A percentile compares a stretch with the other conserved stretches of the same genome.
phyloP scores from a whole-genome alignment of 139 green algal species.

The Coelastrella sp. region DNA sequence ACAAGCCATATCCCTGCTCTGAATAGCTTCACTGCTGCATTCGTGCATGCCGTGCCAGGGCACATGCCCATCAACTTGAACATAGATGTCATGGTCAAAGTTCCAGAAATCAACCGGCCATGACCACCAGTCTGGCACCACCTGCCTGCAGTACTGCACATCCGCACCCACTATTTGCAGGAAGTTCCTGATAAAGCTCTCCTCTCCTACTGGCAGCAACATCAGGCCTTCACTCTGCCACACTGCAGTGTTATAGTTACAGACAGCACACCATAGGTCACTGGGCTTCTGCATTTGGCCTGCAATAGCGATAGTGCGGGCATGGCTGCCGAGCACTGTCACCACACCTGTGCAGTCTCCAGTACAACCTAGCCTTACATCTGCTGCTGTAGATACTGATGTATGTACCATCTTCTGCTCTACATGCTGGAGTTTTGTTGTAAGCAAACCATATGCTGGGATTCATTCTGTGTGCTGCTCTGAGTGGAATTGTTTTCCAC shows the following conservation, averaged over 20 bases:
- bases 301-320: neutral
- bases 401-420: neutral
- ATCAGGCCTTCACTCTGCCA: neutral
- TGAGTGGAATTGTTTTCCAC: neutral
- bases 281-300: neutral
- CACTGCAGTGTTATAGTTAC: neutral
- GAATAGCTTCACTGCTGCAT: neutral
- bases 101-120: constrained; percentile 29
- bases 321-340: neutral
- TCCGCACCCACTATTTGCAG: neutral
- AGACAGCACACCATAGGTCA: constrained; percentile 13
- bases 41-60: constrained; percentile 17
- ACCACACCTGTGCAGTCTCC: constrained; percentile 4
- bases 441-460: neutral
- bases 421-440: neutral
- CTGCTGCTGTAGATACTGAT: neutral
- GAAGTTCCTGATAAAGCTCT: neutral
- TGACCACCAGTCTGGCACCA: neutral
- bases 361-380: neutral
- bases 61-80: neutral
- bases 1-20: neutral
- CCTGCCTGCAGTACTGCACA: constrained; percentile 13
- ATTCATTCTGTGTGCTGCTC: neutral
- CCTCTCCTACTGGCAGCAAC: constrained; percentile 6
- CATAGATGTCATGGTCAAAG: neutral